Percentiles rank a stretch among this genome's conserved stretches.
These are phyloP conservation scores for Apiospora saccharicola DNA, from an alignment of 2,329 filamentous ascomycete species.

Conservation along the genomic window DNA sequence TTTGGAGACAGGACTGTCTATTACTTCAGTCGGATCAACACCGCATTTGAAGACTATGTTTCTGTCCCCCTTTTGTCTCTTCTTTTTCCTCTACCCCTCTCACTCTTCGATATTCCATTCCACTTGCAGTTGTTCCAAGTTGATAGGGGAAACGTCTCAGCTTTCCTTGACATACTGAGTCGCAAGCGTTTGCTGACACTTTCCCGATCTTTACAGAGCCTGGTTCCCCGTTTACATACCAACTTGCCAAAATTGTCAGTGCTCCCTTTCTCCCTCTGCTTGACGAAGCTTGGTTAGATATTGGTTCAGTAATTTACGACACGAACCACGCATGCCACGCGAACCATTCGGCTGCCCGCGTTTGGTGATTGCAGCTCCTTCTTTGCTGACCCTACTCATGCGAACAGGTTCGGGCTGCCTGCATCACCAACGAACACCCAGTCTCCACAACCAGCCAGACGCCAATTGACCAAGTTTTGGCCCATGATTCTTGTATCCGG, in stretches of 20 bases:
- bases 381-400: slow-evolving; percentile 44
- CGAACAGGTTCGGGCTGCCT: slow-evolving; percentile 56
- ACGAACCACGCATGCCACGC: slow-evolving; percentile 40
- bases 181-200: slow-evolving; percentile 39
- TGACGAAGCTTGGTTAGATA: slow-evolving; percentile 30
- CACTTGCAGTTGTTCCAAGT: slow-evolving; percentile 33
- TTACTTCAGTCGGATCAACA: slow-evolving; percentile 32
- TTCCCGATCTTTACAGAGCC: slow-evolving; percentile 34
- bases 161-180: slow-evolving; percentile 26
- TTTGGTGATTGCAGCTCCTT: slow-evolving; percentile 46
- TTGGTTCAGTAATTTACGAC: slow-evolving; percentile 39
- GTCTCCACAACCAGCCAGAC: slow-evolving; percentile 5
- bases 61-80: slow-evolving; percentile 35
- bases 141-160: slow-evolving; percentile 44
- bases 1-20: slow-evolving; percentile 18
- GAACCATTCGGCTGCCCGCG: slow-evolving; percentile 45
- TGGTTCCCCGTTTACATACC: slow-evolving; percentile 34
- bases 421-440: slow-evolving; percentile 49
- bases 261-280: slow-evolving; percentile 5
- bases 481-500: not conserved
- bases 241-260: slow-evolving; percentile 21
- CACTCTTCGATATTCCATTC: slow-evolving; percentile 31
- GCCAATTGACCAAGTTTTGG: slow-evolving; percentile 15
- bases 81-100: slow-evolving; percentile 37
- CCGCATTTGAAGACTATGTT: slow-evolving; percentile 40